A percentile compares a stretch with the other conserved stretches of the same genome.
These are phyloP conservation scores for Chondrus crispus DNA, from an alignment of 23 red algal species.

Conservation along the genomic window DNA sequence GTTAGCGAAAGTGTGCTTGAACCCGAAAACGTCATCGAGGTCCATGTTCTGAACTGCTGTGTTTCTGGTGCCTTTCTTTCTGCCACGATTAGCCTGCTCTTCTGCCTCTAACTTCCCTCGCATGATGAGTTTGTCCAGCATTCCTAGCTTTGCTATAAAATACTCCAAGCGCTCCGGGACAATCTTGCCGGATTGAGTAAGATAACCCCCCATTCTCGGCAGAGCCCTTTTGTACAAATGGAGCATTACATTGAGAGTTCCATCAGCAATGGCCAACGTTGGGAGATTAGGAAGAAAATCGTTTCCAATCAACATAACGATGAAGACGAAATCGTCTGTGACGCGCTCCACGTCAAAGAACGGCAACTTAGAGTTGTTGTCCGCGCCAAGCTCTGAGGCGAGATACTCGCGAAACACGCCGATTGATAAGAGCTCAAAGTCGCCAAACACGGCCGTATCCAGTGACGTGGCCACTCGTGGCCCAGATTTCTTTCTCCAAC, in stretches of 20 bases:
- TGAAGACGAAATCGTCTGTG: conserved; percentile 96
- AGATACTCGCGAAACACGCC: conserved; percentile 85
- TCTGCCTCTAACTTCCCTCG: conserved; percentile 31
- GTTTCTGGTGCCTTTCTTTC: neutral
- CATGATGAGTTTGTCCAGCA: conserved; percentile 70
- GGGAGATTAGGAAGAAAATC: conserved; percentile 98
- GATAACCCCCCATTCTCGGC: conserved; percentile 82
- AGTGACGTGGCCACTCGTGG: conserved; percentile 53
- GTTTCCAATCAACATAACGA: conserved; percentile 94
- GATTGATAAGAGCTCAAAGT: conserved; percentile 92
- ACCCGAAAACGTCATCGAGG: conserved; percentile 66
- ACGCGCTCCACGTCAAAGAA: conserved; percentile 77
- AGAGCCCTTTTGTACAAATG: conserved; percentile 86
- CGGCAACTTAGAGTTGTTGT: conserved; percentile 22
- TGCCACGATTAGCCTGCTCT: neutral
- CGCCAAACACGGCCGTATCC: conserved; percentile 76
- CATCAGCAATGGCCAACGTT: conserved; percentile 84
- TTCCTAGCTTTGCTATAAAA: conserved; percentile 71
- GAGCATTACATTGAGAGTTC: conserved; percentile 77
- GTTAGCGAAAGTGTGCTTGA: neutral
- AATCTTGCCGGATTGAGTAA: conserved; percentile 68
- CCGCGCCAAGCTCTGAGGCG: conserved; percentile 61
- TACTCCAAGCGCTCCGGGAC: conserved; percentile 70
- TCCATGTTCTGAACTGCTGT: conserved; percentile 37
- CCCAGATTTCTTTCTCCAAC: conserved; percentile 44